Evolutionary conservation across 179 eudicot genomes (phyloP).

Genomic region (Silene noctiflora): DNA sequence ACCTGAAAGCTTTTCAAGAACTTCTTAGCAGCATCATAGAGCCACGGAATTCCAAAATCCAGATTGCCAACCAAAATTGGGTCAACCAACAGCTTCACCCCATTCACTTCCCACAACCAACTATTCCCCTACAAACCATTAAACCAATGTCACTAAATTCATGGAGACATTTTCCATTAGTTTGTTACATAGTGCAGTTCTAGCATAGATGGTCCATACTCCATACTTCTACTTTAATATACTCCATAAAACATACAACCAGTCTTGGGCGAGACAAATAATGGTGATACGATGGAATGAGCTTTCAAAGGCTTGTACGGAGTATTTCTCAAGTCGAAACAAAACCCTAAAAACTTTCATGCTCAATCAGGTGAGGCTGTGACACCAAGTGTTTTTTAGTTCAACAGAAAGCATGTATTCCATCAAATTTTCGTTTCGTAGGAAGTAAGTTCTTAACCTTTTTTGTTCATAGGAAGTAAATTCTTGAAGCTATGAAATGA

Average conservation of each 20-base stretch:
- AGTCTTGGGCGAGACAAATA: too few species aligned
- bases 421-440: too few species aligned
- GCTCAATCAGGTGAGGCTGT: too few species aligned
- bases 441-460: too few species aligned
- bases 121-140: constrained; percentile 63
- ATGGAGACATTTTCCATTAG: background rate
- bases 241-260: background rate
- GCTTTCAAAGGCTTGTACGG: too few species aligned
- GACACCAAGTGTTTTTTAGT: too few species aligned
- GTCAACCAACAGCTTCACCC: constrained; percentile 75
- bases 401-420: too few species aligned
- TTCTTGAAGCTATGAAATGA: too few species aligned
- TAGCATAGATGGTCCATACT: background rate
- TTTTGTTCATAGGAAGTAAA: too few species aligned
- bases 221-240: background rate
- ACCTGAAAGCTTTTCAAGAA: constrained; percentile 76
- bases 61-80: constrained; percentile 90
- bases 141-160: background rate
- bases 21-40: constrained; percentile 89
- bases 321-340: too few species aligned
- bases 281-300: too few species aligned
- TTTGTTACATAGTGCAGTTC: background rate
- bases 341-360: too few species aligned
- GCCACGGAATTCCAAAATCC: constrained; percentile 96
- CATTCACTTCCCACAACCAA: constrained; percentile 93